Evolutionary conservation across 805 yeast genomes (phyloP), one percentile per base, ranked within the genome.

Genomic region (Hanseniaspora hatyaiensis): DNA sequence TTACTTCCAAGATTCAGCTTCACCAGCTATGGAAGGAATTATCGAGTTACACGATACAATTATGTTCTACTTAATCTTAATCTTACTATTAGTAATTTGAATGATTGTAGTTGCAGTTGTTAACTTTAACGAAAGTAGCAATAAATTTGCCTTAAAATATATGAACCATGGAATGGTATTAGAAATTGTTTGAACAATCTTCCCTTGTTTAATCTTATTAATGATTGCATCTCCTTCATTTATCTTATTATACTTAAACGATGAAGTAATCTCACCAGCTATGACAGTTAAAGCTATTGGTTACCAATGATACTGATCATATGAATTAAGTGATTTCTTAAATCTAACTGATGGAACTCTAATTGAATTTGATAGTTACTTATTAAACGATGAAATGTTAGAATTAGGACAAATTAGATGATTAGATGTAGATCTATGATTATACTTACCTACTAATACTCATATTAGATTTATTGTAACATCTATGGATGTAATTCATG

Each of bases 141-240:
- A 36, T 36, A 36, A 36, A 36, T 54, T 40, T 47, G 45, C 24
- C 49, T 50, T 50, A 54, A 57, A 52, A 57, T 57, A 52, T 37
- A 55, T 38, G 48, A 49, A 40, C 6, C 60, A 57, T 53, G 60
- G 60, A 28, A 53, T 55, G 51, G 36, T 49, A 39, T 52, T 57
- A 46, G 59, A 56, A 42, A 52, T 57, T 47, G 50, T 57, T 18
- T 57, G 60, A 57, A 57, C 60, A 31, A 52, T 57, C 34, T 55
- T 55, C 46, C 60, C 58, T 13, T 55, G 55, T 18, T 49, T 53
- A 34, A 47, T 53, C 22, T 49, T 53, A 50, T 36, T 52, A 38
- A 47, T 51, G 18, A 47, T 51, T 33, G 54, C 53, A 16, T 50
- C 48, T 45, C 54, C 53, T 33, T 50, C 52, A 42, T 52, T 52